Evolutionary conservation across 2,329 filamentous ascomycete species (phyloP), one percentile per base, ranked within the genome.

Genomic region (Fusarium haematococcum): DNA sequence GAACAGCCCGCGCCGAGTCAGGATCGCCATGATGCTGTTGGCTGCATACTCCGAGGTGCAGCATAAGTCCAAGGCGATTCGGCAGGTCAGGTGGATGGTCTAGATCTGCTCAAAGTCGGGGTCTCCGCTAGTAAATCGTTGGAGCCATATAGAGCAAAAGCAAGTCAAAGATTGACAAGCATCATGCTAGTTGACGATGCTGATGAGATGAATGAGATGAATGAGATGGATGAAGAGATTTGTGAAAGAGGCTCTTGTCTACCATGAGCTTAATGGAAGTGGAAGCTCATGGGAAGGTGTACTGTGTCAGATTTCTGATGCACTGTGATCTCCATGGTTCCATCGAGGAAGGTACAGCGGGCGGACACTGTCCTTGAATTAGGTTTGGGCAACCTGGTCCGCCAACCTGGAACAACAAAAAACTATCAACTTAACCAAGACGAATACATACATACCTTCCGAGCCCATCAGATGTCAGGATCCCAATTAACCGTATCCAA

Each of bases 1-100:
- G 68, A 69, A 63, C 39, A 62, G 60, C 39, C 39, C 68, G 27
- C 61, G 32, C 48, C 18, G 48, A 54, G 54, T 43, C 61, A 72
- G 54, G 68, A 62, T 65, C 71, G 68, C 23, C 39, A 37, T 63
- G 25, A 60, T 66, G 37, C 41, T 70, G 62, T 71, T 77, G 71
- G 67, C 60, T 69, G 63, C 61, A 27, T 11, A 45, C 18, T 70
- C 67, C 43, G 63, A 56, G 57, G 64, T 74, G 68, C 71, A 75
- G 62, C 65, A 58, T 52, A 56, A 39, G 48, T 54, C 27, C 27
- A 68, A 52, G 59, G 57, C 57, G 71, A 71, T 74, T 67, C 68
- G 67, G 74, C 62, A 58, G 62, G 63, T 45, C 62, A 58, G 62
- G 63, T 45, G 61, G 65, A 23, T 33, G 68, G 76, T 74, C 76